Evolutionary conservation across 177 flowering plant species (phyloP), one percentile per base, ranked within the genome.

Genomic region (Vitis hybrid): DNA sequence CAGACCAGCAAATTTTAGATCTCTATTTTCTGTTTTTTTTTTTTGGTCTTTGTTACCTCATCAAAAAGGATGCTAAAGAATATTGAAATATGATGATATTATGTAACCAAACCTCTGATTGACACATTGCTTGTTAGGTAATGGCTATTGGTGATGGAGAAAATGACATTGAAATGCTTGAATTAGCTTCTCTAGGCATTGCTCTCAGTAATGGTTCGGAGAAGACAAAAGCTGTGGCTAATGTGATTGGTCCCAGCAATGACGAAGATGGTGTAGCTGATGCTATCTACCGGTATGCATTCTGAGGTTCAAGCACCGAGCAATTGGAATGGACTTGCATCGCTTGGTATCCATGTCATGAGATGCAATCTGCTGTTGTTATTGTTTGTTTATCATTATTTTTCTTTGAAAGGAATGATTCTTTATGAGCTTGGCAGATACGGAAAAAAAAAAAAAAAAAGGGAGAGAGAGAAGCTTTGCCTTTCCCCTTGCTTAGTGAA

Each of bases 71-170:
- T 39, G 45, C 45, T 39, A 39, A 39, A 39, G 45, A 39, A 39
- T 39, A 4, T 39, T 39, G 45, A 39, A 39, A 39, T 39, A 39
- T 39, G 45, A 39, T 6, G 26, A 39, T 39, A 3, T 55, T 19
- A 52, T 3, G 3, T 6, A 9, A 6, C 49, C 51, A 53, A 26
- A 10, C 8, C 0, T 26, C 29, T 50, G 51, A 26, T 33, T 11
- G 18, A 26, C 21, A 3, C 49, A 11, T 60, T 62, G 29, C 29
- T 59, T 59, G 10, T 7, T 67, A 93, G 98, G 68, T 95, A 65
- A 94, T 93, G 98, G 97, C 99, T 31, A 88, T 94, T 70, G 98
- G 98, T n/a, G 99, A 94, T 70, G 99, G 96, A 18, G 97, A 94
- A 80, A 94, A 93, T 80, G 99, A 94, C 62, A 77, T 94, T 1